Evolutionary conservation across 73 alveolate genomes (phyloP), one percentile per base, ranked within the genome.

Genomic region (Blepharisma stoltei): DNA sequence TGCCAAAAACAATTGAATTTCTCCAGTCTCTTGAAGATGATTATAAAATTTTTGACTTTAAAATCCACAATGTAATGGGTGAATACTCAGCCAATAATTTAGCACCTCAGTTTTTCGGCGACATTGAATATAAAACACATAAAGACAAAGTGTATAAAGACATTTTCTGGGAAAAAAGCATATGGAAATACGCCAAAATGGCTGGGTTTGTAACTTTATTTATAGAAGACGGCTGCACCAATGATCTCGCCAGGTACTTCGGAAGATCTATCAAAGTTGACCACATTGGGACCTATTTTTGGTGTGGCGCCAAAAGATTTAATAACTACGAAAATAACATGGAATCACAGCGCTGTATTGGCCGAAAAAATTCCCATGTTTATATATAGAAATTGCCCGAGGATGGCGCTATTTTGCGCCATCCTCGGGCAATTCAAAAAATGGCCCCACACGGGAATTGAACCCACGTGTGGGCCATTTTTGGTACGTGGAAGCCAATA

Each of bases 31-130:
- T 69, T 37, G 45, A 69, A 2, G 55, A 37, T 11, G n/a, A 69
- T 69, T 69, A 18, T 43, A 18, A 46, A 44, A 44, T 43, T 1
- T 69, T 69, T 43, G 79, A 69, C 38, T 38, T 69, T 9, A 46
- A 44, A 69, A 44, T 69, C 79, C 79, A 69, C 38, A 69, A 69
- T 5, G 65, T 46, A 7, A 46, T 69, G 65, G 79, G 79, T 14
- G 79, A 38, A 18, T 69, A 11, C 38, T 44, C 79, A 9, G 65
- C 65, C 4, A 44, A 69, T n/a, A 69, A 69, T 53, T 9, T 69
- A 44, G n/a, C n/a, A 20, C 79, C 79, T n/a, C 65, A 44, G 43
- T 43, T 69, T 69, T 7, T 38, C 38, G 79, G 79, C 1, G 79
- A 69, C 79, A 69, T 11, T 44, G 71, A 71, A 18, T 69, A 44